A percentile compares a stretch with the other conserved stretches of the same genome.
Conservation (phyloP, 2,329 filamentous ascomycete genomes). For the Acephala macrosclerotiorum region DNA sequence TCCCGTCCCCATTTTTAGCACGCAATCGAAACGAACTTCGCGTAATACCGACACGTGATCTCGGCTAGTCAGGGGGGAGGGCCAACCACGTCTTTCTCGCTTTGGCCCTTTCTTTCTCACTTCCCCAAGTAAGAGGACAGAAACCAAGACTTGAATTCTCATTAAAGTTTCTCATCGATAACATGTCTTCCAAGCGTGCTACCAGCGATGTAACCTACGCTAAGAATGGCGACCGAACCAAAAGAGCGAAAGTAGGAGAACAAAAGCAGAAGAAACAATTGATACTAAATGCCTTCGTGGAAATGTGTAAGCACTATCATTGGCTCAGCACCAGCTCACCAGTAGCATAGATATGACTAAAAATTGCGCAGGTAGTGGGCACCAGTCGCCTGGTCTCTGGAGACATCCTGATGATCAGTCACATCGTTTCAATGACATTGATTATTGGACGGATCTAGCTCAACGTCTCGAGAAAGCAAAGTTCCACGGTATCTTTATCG, state of each 20-base stretch:
- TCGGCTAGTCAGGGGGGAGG: neutral
- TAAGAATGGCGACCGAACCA: neutral
- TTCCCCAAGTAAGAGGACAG: neutral
- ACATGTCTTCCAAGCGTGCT: constrained; percentile 8
- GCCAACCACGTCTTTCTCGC: neutral
- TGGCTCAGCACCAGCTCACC: neutral
- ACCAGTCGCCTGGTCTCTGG: constrained; percentile 62
- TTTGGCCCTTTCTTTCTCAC: neutral
- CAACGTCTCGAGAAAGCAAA: constrained; percentile 64
- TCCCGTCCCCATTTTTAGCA: constrained; percentile 4
- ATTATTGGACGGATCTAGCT: constrained; percentile 67
- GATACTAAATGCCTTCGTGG: constrained; percentile 23
- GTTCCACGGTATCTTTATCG: constrained; percentile 71
- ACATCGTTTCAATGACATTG: constrained; percentile 64
- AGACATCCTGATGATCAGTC: constrained; percentile 69
- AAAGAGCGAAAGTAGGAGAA: constrained; percentile 3
- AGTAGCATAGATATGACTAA: neutral
- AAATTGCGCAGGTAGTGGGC: constrained; percentile 52
- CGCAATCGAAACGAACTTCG: constrained; percentile 13
- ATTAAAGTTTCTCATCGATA: neutral
- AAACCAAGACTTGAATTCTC: neutral
- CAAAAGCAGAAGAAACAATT: constrained; percentile 10
- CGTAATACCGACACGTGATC: constrained; percentile 5
- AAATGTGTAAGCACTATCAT: constrained; percentile 17
- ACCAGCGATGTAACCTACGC: neutral